Evolutionary conservation across 1,139 yeast species (phyloP).

Genomic region (Blastobotrys petasosporus): DNA sequence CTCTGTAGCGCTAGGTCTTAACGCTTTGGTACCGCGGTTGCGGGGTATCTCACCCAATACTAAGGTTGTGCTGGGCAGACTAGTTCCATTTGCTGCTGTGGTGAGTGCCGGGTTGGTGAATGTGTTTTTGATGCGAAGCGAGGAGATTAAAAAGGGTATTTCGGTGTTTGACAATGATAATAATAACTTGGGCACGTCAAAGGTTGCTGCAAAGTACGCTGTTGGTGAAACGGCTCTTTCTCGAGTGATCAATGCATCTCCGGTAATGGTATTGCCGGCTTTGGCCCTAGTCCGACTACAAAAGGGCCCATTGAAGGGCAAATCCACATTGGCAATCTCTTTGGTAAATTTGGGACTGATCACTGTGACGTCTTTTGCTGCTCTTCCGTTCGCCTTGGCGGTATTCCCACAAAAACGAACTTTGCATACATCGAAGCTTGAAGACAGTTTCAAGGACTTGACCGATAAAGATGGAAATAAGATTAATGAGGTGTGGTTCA

Average conservation of each 20-base stretch:
- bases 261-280: conserved; percentile 95
- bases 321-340: conserved; percentile 46
- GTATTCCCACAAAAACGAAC: conserved; percentile 85
- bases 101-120: conserved; percentile 94
- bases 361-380: conserved; percentile 76
- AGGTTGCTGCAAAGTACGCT: conserved; percentile 81
- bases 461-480: conserved; percentile 59
- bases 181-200: conserved; percentile 65
- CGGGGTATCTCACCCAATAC: conserved; percentile 63
- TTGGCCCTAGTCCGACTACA: conserved; percentile 72
- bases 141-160: conserved; percentile 83
- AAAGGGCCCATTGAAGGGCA: conserved; percentile 56
- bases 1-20: conserved; percentile 88
- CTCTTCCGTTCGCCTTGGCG: conserved; percentile 89
- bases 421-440: conserved; percentile 54
- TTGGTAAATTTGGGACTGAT: conserved; percentile 76
- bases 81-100: conserved; percentile 97
- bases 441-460: conserved; percentile 53
- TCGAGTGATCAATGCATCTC: conserved; percentile 92
- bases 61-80: conserved; percentile 64
- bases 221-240: conserved; percentile 97
- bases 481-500: conserved; percentile 65
- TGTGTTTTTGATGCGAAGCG: conserved; percentile 91
- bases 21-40: conserved; percentile 77
- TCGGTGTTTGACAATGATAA: conserved; percentile 61